These are phyloP conservation scores for Leccinellum rugosiceps DNA, from an alignment of 768 basidiomycete species.

Conservation along the genomic window DNA sequence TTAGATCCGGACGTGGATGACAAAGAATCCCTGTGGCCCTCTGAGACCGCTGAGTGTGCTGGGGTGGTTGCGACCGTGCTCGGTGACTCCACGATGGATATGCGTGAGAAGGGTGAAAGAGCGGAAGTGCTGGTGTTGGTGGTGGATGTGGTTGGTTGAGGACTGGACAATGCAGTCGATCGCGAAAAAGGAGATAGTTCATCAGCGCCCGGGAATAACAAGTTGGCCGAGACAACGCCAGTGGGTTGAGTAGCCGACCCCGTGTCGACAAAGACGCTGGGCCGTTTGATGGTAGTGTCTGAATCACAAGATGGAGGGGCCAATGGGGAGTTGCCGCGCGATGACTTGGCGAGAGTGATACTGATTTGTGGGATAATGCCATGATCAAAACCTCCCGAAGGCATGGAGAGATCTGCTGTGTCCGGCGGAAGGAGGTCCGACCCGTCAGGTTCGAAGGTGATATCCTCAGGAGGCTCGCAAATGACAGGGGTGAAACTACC, in stretches of 20 bases:
- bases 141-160: conserved; percentile 24
- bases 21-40: conserved; percentile 10
- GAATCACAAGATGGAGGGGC: conserved; percentile 26
- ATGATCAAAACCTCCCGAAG: conserved; percentile 10
- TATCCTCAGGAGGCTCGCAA: conserved; percentile 31
- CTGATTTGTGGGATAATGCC: conserved; percentile 29
- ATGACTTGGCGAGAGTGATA: conserved; percentile 29
- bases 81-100: conserved; percentile 23
- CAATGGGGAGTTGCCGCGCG: conserved; percentile 28
- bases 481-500: conserved; percentile 25
- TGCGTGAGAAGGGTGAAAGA: conserved; percentile 30
- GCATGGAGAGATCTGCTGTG: conserved; percentile 12
- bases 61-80: conserved; percentile 28
- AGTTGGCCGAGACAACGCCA: conserved; percentile 10
- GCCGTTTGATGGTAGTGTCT: conserved; percentile 23
- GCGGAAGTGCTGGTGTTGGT: conserved; percentile 23
- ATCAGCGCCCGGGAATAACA: conserved; percentile 17
- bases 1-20: conserved; percentile 14
- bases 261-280: conserved; percentile 30
- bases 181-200: conserved; percentile 20
- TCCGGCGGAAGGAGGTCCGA: conserved; percentile 13
- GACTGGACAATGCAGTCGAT: conserved; percentile 21
- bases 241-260: conserved; percentile 22
- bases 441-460: conserved; percentile 14
- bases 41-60: conserved; percentile 22